Evolutionary conservation across 768 basidiomycete species (phyloP).

Genomic region (Macrolepiota fuliginosa): DNA sequence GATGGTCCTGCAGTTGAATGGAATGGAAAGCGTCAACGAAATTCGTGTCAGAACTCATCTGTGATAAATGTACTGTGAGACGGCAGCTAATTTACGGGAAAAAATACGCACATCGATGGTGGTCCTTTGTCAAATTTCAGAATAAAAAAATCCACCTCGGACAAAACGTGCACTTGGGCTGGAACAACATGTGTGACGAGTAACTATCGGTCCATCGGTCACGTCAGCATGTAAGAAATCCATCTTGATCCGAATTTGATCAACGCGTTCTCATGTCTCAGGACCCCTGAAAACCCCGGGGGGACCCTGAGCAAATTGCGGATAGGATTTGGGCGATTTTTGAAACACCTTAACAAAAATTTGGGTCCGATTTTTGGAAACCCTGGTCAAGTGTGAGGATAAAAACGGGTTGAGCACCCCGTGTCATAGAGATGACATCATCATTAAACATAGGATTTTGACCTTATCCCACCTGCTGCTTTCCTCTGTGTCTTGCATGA

Average conservation of each 20-base stretch:
- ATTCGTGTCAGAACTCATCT: background rate
- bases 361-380: no score
- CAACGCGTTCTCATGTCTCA: no score
- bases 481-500: no score
- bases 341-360: no score
- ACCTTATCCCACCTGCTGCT: no score
- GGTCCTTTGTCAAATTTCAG: background rate
- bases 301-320: no score
- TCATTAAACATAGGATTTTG: no score
- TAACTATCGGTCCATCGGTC: background rate
- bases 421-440: no score
- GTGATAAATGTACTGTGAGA: background rate
- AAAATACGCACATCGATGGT: background rate
- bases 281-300: no score
- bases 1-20: background rate
- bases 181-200: background rate
- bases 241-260: background rate
- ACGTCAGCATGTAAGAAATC: background rate
- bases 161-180: background rate
- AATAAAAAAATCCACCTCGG: background rate
- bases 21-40: background rate
- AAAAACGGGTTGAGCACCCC: no score
- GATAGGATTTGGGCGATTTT: no score
- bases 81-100: background rate
- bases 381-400: no score